These are phyloP conservation scores for Hypoxylon subgilvum DNA, from an alignment of 495 filamentous ascomycete genomes.

Conservation along the genomic window DNA sequence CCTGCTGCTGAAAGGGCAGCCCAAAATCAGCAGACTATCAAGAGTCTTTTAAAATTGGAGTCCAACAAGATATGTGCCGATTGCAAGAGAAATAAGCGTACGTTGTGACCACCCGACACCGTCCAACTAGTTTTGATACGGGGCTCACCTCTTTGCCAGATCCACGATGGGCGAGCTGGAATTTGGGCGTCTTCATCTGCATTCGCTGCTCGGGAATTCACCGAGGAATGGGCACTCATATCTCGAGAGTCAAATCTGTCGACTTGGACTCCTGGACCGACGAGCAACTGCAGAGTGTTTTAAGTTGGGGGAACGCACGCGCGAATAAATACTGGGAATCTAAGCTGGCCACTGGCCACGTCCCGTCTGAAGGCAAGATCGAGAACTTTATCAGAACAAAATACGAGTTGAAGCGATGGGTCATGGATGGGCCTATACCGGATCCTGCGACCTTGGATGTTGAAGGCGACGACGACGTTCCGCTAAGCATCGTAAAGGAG, in stretches of 20 bases:
- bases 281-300: conserved; percentile 89
- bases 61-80: conserved; percentile 95
- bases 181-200: conserved; percentile 92
- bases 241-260: conserved; percentile 96
- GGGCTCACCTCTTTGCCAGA: conserved; percentile 56
- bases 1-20: conserved; percentile 81
- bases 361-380: conserved; percentile 98
- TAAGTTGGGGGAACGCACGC: conserved; percentile 92
- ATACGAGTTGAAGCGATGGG: conserved; percentile 97
- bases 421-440: conserved; percentile 94
- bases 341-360: conserved; percentile 86
- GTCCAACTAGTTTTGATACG: not conserved
- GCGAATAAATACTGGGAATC: conserved; percentile 99
- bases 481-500: conserved; percentile 63
- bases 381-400: conserved; percentile 99
- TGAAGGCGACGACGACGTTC: conserved; percentile 83
- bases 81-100: conserved; percentile 98
- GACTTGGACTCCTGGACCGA: conserved; percentile 98
- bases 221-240: conserved; percentile 97
- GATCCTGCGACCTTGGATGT: conserved; percentile 85
- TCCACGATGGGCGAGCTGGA: conserved; percentile 99
- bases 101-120: conserved; percentile 43
- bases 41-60: conserved; percentile 89
- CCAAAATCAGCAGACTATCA: conserved; percentile 88
- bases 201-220: conserved; percentile 98